Base-by-base conservation (phyloP, 495 filamentous ascomycete species). In the Xylaria telfairii region DNA sequence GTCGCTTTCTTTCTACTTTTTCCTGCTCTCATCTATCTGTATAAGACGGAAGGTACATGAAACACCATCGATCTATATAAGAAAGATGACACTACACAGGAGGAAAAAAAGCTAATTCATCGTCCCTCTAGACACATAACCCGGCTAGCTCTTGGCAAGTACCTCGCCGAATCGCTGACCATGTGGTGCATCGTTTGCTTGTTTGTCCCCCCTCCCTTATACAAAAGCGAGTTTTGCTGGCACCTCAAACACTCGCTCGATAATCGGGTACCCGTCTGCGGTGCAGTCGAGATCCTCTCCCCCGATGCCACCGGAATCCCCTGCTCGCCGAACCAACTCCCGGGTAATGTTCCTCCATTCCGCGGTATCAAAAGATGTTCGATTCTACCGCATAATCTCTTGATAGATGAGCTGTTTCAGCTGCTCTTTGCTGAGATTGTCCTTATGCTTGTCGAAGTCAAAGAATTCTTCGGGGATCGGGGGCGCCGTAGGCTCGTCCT, bases 371-470 rank as follows among this genome's bases (percentile, higher is more conserved):
- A 42, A 28, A 54, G 42, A 44, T 39, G n/a, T 24, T n/a, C 26
- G 57, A 34, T 37, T 74, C 77, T 93, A 99, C 84, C 96, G 91
- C 96, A 99, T 99, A 74, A 99, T 98, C 83, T 99, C 96, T 81
- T 97, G 89, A 80, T 94, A 99, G 81, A 99, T 99, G 75, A 99
- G 85, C 68, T 90, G 94, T 86, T 97, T 98, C 82, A 99, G 81
- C 83, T 99, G 92, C 82, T 99, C 96, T 85, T 99, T 99, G 86
- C 92, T 97, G 72, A 99, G 85, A 70, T 91, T 94, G 81, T 99
- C 96, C 90, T 99, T 99, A 85, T 97, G 96, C 87, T 97, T 97
- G 84, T 99, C 96, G 79, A 99, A 99, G 81, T 98, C 96, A 81
- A 99, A 99, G 88, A 99, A 99, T 77, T 96, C 94, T 76, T 98